These are phyloP conservation scores for Wickerhamomyces sydowiorum DNA, from an alignment of 805 yeast genomes.

Conservation along the genomic window DNA sequence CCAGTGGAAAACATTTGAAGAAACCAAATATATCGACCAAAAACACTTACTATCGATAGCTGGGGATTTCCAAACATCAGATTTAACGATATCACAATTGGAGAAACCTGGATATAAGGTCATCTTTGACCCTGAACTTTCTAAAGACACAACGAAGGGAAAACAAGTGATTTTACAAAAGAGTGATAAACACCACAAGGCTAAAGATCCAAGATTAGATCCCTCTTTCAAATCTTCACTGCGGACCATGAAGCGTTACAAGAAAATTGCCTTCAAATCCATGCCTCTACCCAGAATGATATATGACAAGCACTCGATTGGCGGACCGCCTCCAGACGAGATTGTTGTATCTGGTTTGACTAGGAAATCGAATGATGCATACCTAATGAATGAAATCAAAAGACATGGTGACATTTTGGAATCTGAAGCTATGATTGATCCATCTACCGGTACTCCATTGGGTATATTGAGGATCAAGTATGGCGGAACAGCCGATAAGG, in stretches of 20 bases:
- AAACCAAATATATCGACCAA: slow-evolving; percentile 2
- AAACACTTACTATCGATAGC: slow-evolving; percentile 2
- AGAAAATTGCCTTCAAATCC: slow-evolving; percentile 36
- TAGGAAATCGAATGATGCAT: slow-evolving; percentile 38
- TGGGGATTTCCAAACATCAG: slow-evolving; percentile 5
- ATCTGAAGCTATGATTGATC: slow-evolving; percentile 58
- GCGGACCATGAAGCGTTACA: slow-evolving; percentile 31
- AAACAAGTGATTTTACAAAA: slow-evolving; percentile 28
- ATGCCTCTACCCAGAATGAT: slow-evolving; percentile 29
- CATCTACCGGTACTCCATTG: slow-evolving; percentile 70
- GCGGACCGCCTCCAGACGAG: slow-evolving; percentile 67
- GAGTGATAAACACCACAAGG: slow-evolving; percentile 9
- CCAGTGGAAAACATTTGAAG: not conserved
- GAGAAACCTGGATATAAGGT: slow-evolving; percentile 32
- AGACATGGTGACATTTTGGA: slow-evolving; percentile 60
- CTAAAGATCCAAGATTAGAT: slow-evolving; percentile 38
- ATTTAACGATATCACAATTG: slow-evolving; percentile 3
- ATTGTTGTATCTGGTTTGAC: slow-evolving; percentile 67
- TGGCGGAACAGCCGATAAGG: slow-evolving; percentile 44
- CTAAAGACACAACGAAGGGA: slow-evolving; percentile 37
- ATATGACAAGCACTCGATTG: slow-evolving; percentile 69
- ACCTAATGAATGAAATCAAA: slow-evolving; percentile 47
- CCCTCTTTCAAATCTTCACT: not conserved
- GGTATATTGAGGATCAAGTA: slow-evolving; percentile 64
- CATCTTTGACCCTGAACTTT: slow-evolving; percentile 45